Evolutionary conservation across 2,329 filamentous ascomycete species (phyloP), one percentile per base, ranked within the genome.

Genomic region (Penicillium frequentans): DNA sequence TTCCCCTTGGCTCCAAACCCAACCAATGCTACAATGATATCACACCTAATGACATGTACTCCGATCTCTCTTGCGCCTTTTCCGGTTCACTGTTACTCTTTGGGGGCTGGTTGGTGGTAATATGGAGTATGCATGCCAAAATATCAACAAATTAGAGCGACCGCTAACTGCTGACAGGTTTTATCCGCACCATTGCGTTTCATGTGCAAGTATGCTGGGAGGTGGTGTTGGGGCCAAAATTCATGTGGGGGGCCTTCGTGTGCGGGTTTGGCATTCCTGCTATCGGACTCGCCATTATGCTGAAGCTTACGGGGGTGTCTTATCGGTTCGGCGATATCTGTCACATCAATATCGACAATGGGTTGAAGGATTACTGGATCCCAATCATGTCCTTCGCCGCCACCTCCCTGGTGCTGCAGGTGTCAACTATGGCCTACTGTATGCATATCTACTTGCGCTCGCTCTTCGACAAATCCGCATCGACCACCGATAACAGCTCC

Each of bases 131-230:
- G 54, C 23, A 29, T 43, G 10, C 33, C 29, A 14, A 37, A 43
- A 19, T 14, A 14, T 13, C 21, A 16, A 42, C 8, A 33, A 39
- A 42, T 19, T 9, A 42, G 26, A 47, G 24, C 21, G 10, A 14
- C 35, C 9, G 35, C 48, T 56, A 24, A 56, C 43, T 5, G 5
- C 16, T 14, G 39, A 16, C 35, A 56, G 54, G 54, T 62, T 96
- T 97, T 72, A 83, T 97, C 58, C 87, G 95, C 61, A 90, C 93
- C 0, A 78, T 98, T 33, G 96, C 92, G 5, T 88, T 99, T 67
- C 95, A 99, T 75, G 86, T 99, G 26, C 95, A 98, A 75, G 97
- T 99, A 63, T 97, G 93, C 80, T 99, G 95, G 95, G 92, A 98
- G 73, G 83, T 96, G 33, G 86, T 93, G 8, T 90, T 96, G 4